Evolutionary conservation across 805 yeast species (phyloP).

Genomic region (Candida pseudoglaebosa): DNA sequence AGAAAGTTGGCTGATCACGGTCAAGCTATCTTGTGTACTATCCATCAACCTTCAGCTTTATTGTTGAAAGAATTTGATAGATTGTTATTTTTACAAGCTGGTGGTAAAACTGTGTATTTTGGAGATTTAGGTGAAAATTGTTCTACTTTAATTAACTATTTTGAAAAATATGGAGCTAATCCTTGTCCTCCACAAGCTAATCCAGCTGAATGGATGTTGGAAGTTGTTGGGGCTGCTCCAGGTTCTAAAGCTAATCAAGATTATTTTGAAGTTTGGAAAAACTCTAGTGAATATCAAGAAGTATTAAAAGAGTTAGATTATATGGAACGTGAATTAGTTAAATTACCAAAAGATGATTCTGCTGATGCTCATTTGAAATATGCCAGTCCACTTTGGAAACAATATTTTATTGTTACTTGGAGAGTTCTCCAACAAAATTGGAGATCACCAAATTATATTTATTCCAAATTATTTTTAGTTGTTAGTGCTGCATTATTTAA

Average conservation of each 20-base stretch:
- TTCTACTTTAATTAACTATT: conserved; percentile 53
- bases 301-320: conserved; percentile 56
- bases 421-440: conserved; percentile 33
- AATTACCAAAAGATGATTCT: conserved; percentile 21
- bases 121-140: conserved; percentile 76
- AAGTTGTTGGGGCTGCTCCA: conserved; percentile 80
- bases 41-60: conserved; percentile 83
- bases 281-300: conserved; percentile 57
- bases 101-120: conserved; percentile 78
- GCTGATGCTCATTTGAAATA: conserved; percentile 25
- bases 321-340: conserved; percentile 58
- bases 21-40: conserved; percentile 50
- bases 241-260: conserved; percentile 72
- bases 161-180: conserved; percentile 67
- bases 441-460: conserved; percentile 61
- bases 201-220: conserved; percentile 81
- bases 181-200: conserved; percentile 35
- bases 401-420: conserved; percentile 28
- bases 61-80: conserved; percentile 76
- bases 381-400: conserved; percentile 27
- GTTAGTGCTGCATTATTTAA: conserved; percentile 55
- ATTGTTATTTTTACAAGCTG: conserved; percentile 61
- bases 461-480: conserved; percentile 57
- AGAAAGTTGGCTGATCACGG: conserved; percentile 39
- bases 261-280: conserved; percentile 73